These are phyloP conservation scores for Cladophialophora carrionii DNA, from an alignment of 2,329 filamentous ascomycete genomes.

Conservation along the genomic window DNA sequence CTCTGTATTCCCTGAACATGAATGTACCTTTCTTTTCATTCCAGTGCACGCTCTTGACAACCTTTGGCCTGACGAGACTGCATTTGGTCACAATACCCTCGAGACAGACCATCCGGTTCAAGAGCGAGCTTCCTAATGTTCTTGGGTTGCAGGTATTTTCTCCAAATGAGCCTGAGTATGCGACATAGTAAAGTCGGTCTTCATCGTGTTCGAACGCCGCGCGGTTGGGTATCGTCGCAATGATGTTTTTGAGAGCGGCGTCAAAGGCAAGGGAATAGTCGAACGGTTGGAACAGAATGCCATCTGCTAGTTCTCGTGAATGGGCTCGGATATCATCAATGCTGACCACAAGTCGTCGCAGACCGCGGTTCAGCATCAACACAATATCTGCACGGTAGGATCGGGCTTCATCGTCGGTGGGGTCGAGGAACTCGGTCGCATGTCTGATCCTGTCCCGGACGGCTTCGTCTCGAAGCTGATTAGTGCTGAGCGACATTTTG, in stretches of 20 bases:
- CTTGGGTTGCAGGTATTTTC: constrained; percentile 93
- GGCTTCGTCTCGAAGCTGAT: constrained; percentile 81
- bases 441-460: constrained; percentile 80
- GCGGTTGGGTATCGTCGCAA: constrained; percentile 75
- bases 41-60: constrained; percentile 98
- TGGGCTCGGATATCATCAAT: constrained; percentile 91
- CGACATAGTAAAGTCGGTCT: constrained; percentile 88
- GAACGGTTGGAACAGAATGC: constrained; percentile 81
- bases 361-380: constrained; percentile 67
- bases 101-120: constrained; percentile 96
- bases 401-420: constrained; percentile 51
- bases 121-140: constrained; percentile 81
- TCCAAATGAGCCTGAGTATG: constrained; percentile 95
- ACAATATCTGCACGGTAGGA: constrained; percentile 92
- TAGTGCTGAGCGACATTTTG: constrained; percentile 46
- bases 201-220: constrained; percentile 74
- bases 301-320: constrained; percentile 77
- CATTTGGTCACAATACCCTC: constrained; percentile 98
- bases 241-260: constrained; percentile 82
- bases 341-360: constrained; percentile 67
- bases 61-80: constrained; percentile 91
- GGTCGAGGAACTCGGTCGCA: constrained; percentile 92
- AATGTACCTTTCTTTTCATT: constrained; percentile 86
- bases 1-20: constrained; percentile 84
- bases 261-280: constrained; percentile 89